Base-by-base conservation (phyloP, 495 filamentous ascomycete genomes). In the Penicillium nucicola region DNA sequence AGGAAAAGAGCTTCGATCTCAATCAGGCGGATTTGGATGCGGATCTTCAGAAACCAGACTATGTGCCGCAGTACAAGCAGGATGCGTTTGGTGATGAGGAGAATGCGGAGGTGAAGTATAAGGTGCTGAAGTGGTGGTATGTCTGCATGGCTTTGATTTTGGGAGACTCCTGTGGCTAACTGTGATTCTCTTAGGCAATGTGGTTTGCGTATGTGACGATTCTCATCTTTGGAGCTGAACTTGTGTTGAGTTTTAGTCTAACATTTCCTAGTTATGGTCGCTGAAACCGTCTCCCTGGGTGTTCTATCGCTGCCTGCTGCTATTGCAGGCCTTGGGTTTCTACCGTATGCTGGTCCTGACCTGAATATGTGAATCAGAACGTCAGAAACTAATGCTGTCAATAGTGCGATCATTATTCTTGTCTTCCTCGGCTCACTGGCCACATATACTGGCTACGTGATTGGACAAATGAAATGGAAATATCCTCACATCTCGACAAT, bases 401-500 rank as follows among this genome's bases (percentile, higher is more conserved):
- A 61, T 32, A 65, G 86, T 14, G 84, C 87, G 13, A 53, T 88
- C 15, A 60, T 88, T 19, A 78, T 87, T 72, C 53, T 92, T 77
- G 61, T 88, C 33, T 59, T 65, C 17, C 63, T 90, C 19, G 88
- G 88, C 13, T 50, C 86, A 5, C 53, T 89, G 11, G 83, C 88
- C 17, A 85, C 85, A 32, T 95, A 92, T 67, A 89, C 86, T 14
- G 86, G 86, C 55, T 88, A 84, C 51, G 78, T 91, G 28, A 80
- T 92, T 53, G 88, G 85, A 17, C 86, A 90, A 65, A 84, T 93
- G 63, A 92, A 90, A 63, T 55, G 83, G 53, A 77, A 71, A 48
- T 84, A 83, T 58, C 89, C 89, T 1, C 72, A 85, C n/a, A 81
- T 92, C 32, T 72, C 81, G 47, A 83, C 84, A 54, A 85, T 91